Evolutionary conservation across 139 green algal species (phyloP).

Genomic region (Bryopsis sp.): DNA sequence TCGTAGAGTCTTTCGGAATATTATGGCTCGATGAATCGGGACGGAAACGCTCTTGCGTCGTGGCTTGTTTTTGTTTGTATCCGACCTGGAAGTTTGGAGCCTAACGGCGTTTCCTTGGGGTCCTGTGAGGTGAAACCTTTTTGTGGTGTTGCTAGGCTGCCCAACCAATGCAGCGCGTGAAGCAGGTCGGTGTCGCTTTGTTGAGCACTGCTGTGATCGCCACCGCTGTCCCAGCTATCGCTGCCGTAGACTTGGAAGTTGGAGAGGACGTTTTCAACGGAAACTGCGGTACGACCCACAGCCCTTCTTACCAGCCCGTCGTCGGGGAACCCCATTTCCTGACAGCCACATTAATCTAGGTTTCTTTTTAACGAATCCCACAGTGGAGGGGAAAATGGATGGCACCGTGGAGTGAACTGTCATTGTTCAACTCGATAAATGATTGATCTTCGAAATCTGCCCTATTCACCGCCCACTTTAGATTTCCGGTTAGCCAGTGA

Average conservation of each 20-base stretch:
- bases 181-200: slow-evolving; percentile 14
- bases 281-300: slow-evolving; percentile 43
- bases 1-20: no score
- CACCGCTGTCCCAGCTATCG: slow-evolving; percentile 24
- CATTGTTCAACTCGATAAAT: no score
- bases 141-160: no score
- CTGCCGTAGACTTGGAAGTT: slow-evolving; percentile 24
- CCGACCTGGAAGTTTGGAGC: no score
- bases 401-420: no score
- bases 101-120: no score
- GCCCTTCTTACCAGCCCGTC: background rate
- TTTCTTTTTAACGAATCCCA: no score
- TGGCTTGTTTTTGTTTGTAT: no score
- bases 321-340: background rate
- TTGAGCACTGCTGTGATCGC: slow-evolving; percentile 16
- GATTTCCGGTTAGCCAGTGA: background rate
- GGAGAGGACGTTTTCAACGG: slow-evolving; percentile 41
- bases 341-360: background rate
- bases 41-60: no score
- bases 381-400: no score
- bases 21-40: no score
- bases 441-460: background rate
- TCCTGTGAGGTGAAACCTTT: no score
- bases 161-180: slow-evolving; percentile 8
- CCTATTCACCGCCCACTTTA: background rate